Percentiles rank a stretch among this genome's conserved stretches.
phyloP scores from a whole-genome alignment of 306 rosid genomes.

The Sicyos edulis region DNA sequence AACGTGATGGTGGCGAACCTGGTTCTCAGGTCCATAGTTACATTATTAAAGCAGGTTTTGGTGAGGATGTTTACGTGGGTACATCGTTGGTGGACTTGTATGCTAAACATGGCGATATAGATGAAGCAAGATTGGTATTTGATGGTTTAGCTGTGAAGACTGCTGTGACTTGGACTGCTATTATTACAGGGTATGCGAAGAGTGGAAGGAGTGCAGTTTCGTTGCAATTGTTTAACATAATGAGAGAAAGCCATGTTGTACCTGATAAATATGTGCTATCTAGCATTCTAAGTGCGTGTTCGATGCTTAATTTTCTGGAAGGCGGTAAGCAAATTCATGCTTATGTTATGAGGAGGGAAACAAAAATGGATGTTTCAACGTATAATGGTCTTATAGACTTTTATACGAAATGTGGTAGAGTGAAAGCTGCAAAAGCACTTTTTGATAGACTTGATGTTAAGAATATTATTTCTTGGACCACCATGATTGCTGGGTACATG shows the following conservation, averaged over 20 bases:
- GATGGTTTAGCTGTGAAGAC: slow-evolving; percentile 46
- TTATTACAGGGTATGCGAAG: slow-evolving; percentile 60
- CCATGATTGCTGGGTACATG: slow-evolving; percentile 90
- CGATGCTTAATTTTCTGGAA: slow-evolving; percentile 49
- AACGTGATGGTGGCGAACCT: slow-evolving; percentile 35
- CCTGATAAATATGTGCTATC: slow-evolving; percentile 71
- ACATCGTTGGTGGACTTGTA: slow-evolving; percentile 78
- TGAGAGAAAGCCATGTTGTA: slow-evolving; percentile 43
- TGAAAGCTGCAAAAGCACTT: slow-evolving; percentile 43
- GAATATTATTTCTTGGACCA: slow-evolving; percentile 78
- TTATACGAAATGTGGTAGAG: slow-evolving; percentile 67
- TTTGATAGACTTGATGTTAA: slow-evolving; percentile 44
- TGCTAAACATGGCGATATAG: slow-evolving; percentile 46
- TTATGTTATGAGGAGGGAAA: slow-evolving; percentile 49
- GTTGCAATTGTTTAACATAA: slow-evolving; percentile 50
- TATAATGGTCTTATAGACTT: slow-evolving; percentile 69
- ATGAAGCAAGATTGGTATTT: slow-evolving; percentile 59
- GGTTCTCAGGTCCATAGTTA: slow-evolving; percentile 61
- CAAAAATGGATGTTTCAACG: slow-evolving; percentile 59
- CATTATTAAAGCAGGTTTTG: slow-evolving; percentile 52
- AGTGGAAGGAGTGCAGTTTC: slow-evolving; percentile 62
- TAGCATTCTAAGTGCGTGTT: slow-evolving; percentile 76
- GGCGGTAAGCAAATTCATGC: slow-evolving; percentile 86
- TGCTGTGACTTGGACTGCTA: slow-evolving; percentile 70
- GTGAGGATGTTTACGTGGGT: slow-evolving; percentile 66